Evolutionary conservation across 2,329 filamentous ascomycete species (phyloP), one percentile per base, ranked within the genome.

Genomic region (Exophiala oligosperma): DNA sequence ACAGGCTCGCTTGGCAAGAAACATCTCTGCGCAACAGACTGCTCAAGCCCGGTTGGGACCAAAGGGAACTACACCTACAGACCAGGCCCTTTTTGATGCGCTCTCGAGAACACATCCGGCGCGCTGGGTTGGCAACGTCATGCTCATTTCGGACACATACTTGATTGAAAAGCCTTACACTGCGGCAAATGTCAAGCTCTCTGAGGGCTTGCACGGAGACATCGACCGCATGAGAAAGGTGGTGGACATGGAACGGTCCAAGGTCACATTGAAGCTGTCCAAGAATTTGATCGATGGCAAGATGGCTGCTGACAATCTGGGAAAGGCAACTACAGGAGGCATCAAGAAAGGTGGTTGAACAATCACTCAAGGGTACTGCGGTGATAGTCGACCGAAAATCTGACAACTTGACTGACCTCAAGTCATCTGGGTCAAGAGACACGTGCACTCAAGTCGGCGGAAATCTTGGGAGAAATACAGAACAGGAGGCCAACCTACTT

Each of bases 41-140:
- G 75, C 77, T 60, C 83, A 86, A 63, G 76, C 78, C n/a, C 78
- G 80, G 54, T 77, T 79, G 58, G 84, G 84, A 54, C 66, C 62
- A 17, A 85, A 83, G 70, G 84, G 83, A 8, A 84, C 87, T 6
- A 82, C 77, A 38, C 78, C 75, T 38, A 84, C 86, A 62, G 84
- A 80, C 26, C 85, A 88, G 71, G 84, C 85, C 54, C 74, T 88
- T 14, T 88, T 84, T 65, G 84, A 87, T 73, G 78, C 80, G 9
- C 77, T 88, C 54, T 80, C 78, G 60, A 79, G 82, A 65, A 84
- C 83, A 71, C 85, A 84, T 68, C 83, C 83, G 8, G 79, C 81
- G 28, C 77, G 82, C 59, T 88, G 84, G 84, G 78, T 83, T 64
- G 81, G 80, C 17, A 74, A 76, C 35, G 77, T 77, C 51, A 87